Base-by-base conservation (phyloP, 129 eudicot genomes). In the Helichrysum umbraculigerum region DNA sequence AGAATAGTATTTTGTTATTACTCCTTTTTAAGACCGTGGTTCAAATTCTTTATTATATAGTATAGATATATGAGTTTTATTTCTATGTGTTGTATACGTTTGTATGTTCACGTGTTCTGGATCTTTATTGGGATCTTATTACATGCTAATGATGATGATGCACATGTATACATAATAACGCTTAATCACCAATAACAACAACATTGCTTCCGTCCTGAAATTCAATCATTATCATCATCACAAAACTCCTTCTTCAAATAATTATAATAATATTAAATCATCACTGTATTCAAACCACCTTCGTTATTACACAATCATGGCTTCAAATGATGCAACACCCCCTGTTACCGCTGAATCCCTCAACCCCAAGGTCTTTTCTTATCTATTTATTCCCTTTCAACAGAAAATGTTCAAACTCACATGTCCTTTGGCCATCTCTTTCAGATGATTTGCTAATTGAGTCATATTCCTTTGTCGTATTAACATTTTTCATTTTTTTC, bases 291-390 rank as follows among this genome's bases (percentile, higher is more conserved):
- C 71, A 2, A 8, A 28, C 42, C 78, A 44, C 21, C 72, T 16
- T 62, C 80, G 15, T 19, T 81, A 76, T 54, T 51, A 82, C 78
- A 30, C 78, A 28, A 22, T 39, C 61, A 70, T 70, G 79, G 84
- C 71, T 54, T 19, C 82, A 57, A 62, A 58, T 41, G 41, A 44
- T 62, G 61, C 88, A 0, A 16, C 81, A 19, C 72, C 92, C 11
- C 85, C 87, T 56, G 82, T 92, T 66, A 81, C 90, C 70, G 52
- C 81, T 69, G 85, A 85, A 20, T 62, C 87, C 35, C 80, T 92
- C 85, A 92, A 92, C 76, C 98, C 96, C 16, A 90, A 90, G 98
- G 98, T 88, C 17, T 9, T 35, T 34, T 34, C 37, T 34, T 34
- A 34, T 7, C 62, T 57, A 5, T 16, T 19, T 21, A 61, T 61